Percentiles rank a stretch among this genome's conserved stretches.
phyloP scores from a whole-genome alignment of 345 rosid genomes.

The Aurinia saxatilis region DNA sequence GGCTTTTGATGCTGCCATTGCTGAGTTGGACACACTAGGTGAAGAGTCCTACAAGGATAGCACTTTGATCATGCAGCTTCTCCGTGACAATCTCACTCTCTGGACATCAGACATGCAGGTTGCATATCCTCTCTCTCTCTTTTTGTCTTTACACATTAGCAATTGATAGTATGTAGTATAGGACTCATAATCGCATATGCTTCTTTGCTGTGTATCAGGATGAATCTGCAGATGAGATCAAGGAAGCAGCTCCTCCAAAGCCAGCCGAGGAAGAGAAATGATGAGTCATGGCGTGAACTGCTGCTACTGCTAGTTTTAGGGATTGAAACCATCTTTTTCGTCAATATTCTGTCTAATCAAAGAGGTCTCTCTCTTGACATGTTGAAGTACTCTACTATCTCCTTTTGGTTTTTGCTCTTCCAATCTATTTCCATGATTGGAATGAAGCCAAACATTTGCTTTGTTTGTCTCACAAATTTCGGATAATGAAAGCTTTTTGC shows the following conservation, averaged over 20 bases:
- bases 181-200: not conserved
- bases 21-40: conserved; percentile 80
- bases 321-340: not conserved
- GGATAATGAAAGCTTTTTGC: not conserved
- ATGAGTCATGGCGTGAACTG: conserved; percentile 2
- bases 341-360: not conserved
- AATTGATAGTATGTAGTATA: not conserved
- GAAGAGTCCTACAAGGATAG: conserved; percentile 94
- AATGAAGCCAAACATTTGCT: not conserved
- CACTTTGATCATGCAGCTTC: conserved; percentile 89
- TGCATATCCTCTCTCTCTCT: not conserved
- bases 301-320: conserved; percentile 9
- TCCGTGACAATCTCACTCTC: conserved; percentile 82
- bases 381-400: not conserved
- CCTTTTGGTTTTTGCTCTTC: not conserved
- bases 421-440: not conserved
- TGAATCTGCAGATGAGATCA: conserved; percentile 75
- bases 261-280: conserved; percentile 49
- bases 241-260: conserved; percentile 57
- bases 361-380: not conserved
- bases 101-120: conserved; percentile 99
- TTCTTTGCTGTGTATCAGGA: conserved; percentile 36
- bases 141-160: not conserved
- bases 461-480: not conserved
- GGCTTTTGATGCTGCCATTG: conserved; percentile 87